Evolutionary conservation across 345 rosid species (phyloP).

Genomic region (Garcia nutans): DNA sequence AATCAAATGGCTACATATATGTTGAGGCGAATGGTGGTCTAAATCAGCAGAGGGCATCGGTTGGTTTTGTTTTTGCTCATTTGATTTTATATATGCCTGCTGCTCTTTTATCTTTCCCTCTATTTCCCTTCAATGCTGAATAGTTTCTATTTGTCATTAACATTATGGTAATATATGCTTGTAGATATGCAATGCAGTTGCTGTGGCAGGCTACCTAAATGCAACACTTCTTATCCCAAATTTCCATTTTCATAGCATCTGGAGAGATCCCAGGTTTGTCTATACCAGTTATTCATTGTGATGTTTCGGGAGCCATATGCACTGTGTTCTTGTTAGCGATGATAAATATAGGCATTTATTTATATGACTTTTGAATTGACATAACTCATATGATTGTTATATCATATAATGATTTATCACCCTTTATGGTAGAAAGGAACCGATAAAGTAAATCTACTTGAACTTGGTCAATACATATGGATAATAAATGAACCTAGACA

Average conservation of each 20-base stretch:
- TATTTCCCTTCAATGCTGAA: not conserved
- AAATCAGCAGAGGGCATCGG: slow-evolving; percentile 99
- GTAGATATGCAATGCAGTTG: slow-evolving; percentile 99
- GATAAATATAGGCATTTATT: not conserved
- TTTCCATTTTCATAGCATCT: slow-evolving; percentile 96
- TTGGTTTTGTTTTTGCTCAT: slow-evolving; percentile 39
- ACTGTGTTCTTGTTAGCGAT: not conserved
- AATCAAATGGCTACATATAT: slow-evolving; percentile 90
- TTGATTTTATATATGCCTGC: not conserved
- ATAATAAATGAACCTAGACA: not conserved
- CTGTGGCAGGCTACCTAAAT: slow-evolving; percentile 98
- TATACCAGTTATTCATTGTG: not conserved
- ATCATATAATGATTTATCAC: not conserved
- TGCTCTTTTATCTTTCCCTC: not conserved
- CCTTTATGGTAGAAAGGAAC: not conserved
- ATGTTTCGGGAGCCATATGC: not conserved
- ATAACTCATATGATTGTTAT: not conserved
- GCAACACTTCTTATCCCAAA: slow-evolving; percentile 92
- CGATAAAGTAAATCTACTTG: slow-evolving; percentile 2
- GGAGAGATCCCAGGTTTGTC: slow-evolving; percentile 96
- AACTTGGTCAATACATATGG: not conserved
- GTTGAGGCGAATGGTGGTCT: slow-evolving; percentile 98
- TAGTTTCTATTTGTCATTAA: slow-evolving; percentile 9
- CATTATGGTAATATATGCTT: slow-evolving; percentile 32
- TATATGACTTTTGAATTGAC: not conserved